These are phyloP conservation scores for Ottelia alismoides DNA, from an alignment of 106 monocot genomes.

Conservation along the genomic window DNA sequence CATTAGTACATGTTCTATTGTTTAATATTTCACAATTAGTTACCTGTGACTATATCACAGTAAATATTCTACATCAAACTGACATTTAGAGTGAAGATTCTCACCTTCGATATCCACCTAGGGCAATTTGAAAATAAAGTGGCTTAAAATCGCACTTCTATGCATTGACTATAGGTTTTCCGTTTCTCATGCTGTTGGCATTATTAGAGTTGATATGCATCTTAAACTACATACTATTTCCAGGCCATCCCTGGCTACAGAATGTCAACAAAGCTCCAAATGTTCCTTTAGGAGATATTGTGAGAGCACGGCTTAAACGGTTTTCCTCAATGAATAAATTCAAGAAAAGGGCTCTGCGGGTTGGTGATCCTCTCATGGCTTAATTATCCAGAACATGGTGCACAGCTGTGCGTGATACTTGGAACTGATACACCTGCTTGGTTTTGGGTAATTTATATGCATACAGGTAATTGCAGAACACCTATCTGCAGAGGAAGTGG, in stretches of 20 bases:
- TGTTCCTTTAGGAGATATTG: constrained; percentile 61
- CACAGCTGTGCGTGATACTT: not conserved
- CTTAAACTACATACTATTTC: no score
- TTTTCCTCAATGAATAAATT: constrained; percentile 71
- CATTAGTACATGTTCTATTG: no score
- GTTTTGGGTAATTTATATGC: not conserved
- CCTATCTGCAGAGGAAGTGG: constrained; percentile 54
- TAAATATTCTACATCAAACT: no score
- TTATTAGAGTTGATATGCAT: no score
- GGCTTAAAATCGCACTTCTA: no score
- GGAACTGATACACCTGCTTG: not conserved
- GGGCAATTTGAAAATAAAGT: no score
- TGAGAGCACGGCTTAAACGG: constrained; percentile 59
- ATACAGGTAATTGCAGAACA: constrained; percentile 67
- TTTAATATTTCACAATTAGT: no score
- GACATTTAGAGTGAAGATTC: no score
- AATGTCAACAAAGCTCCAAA: constrained; percentile 39
- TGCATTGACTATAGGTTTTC: no score
- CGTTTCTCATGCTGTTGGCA: no score
- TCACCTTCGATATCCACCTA: no score
- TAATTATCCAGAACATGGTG: not conserved
- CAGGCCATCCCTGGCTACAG: constrained; percentile 66
- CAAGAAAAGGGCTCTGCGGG: constrained; percentile 72
- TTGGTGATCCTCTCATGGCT: constrained; percentile 10
- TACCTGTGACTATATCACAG: no score